Evolutionary conservation across 2,329 filamentous ascomycete species (phyloP).

Genomic region (Colletotrichum echinochloae): DNA sequence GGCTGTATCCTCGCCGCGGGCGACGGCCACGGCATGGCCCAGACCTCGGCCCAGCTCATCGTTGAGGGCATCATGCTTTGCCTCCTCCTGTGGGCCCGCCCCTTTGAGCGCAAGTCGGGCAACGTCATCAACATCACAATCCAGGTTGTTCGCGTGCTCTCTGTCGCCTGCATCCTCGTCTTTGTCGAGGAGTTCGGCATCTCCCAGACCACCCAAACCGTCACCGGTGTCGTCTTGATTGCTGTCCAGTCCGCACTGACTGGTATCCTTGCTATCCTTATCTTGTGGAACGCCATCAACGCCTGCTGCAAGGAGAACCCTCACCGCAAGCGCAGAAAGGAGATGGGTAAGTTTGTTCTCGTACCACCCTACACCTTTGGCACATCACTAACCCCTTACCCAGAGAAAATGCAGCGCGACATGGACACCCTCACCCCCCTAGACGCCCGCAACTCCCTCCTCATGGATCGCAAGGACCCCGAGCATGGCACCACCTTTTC

Average conservation of each 20-base stretch:
- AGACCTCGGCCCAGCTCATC: slow-evolving; percentile 82
- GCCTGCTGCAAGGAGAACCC: slow-evolving; percentile 88
- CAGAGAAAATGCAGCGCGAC: slow-evolving; percentile 82
- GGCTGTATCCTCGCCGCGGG: slow-evolving; percentile 86
- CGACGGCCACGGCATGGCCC: slow-evolving; percentile 85
- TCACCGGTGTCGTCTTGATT: slow-evolving; percentile 93
- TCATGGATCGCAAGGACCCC: slow-evolving; percentile 67
- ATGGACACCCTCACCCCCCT: slow-evolving; percentile 87
- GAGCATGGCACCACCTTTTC: slow-evolving; percentile 57
- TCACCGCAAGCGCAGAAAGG: slow-evolving; percentile 88
- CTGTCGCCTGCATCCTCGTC: slow-evolving; percentile 87
- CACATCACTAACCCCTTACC: slow-evolving; percentile 44
- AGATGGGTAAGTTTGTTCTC: slow-evolving; percentile 76
- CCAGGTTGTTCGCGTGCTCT: slow-evolving; percentile 88
- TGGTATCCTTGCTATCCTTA: slow-evolving; percentile 84
- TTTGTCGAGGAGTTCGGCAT: slow-evolving; percentile 96
- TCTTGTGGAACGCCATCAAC: slow-evolving; percentile 88
- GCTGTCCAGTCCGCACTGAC: slow-evolving; percentile 90
- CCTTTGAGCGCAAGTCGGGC: slow-evolving; percentile 86
- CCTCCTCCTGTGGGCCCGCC: slow-evolving; percentile 85
- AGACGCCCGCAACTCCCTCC: slow-evolving; percentile 86
- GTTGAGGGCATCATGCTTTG: slow-evolving; percentile 84
- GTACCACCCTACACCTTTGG: slow-evolving; percentile 14
- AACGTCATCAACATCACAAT: slow-evolving; percentile 96
- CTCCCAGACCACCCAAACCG: slow-evolving; percentile 90